These are phyloP conservation scores for Yamadazyma triangularis DNA, from an alignment of 1,139 yeast species.

Conservation along the genomic window DNA sequence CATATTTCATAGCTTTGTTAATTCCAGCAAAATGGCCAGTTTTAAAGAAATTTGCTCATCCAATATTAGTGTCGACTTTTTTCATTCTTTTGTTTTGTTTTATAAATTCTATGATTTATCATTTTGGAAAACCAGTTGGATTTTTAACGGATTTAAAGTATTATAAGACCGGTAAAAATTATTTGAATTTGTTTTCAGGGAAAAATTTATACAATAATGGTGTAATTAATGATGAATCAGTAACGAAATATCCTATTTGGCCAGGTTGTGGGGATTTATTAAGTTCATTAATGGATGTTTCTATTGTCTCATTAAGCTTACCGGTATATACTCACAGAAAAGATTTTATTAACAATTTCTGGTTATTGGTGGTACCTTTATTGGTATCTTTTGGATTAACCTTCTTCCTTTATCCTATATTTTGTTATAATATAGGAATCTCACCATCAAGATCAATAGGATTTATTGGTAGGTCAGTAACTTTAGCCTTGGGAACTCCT, in stretches of 20 bases:
- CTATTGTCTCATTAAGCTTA: conserved; percentile 69
- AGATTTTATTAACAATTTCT: conserved; percentile 57
- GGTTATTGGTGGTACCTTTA: conserved; percentile 54
- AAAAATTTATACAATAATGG: conserved; percentile 27
- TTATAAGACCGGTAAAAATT: conserved; percentile 69
- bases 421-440: conserved; percentile 63
- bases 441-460: conserved; percentile 60
- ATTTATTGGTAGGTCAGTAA: conserved; percentile 77
- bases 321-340: conserved; percentile 74
- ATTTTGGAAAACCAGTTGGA: conserved; percentile 36
- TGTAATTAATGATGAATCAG: conserved; percentile 10
- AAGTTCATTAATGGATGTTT: conserved; percentile 65
- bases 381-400: conserved; percentile 53
- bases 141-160: conserved; percentile 47
- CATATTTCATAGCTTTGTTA: conserved; percentile 49
- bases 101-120: conserved; percentile 53
- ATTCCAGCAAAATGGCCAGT: conserved; percentile 46
- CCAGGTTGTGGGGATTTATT: conserved; percentile 84
- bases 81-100: conserved; percentile 58
- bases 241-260: conserved; percentile 41
- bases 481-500: conserved; percentile 77
- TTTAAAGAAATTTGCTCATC: conserved; percentile 56
- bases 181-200: conserved; percentile 51
- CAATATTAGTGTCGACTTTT: conserved; percentile 64
- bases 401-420: conserved; percentile 65